Conservation (phyloP, 495 filamentous ascomycete genomes). For the Neurospora sp. region DNA sequence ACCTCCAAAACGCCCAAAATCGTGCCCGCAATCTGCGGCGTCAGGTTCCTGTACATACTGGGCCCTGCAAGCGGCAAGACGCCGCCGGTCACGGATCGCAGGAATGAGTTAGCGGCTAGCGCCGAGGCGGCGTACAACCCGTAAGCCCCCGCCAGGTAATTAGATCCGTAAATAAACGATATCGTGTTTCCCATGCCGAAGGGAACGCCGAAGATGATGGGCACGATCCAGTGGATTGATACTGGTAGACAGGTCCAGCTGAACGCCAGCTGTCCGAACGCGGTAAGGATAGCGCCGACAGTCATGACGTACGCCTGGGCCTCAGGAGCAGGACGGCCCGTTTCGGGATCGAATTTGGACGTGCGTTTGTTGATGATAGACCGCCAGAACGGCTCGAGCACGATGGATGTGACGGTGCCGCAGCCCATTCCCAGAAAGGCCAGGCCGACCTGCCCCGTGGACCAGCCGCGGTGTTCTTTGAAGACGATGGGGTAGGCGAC, state of each 20-base stretch:
- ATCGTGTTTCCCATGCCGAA: conserved; percentile 67
- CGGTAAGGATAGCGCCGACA: conserved; percentile 56
- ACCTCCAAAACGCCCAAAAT: conserved; percentile 62
- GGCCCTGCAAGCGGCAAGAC: conserved; percentile 65
- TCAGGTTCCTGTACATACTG: conserved; percentile 54
- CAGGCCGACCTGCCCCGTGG: conserved; percentile 59
- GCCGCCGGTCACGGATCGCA: conserved; percentile 57
- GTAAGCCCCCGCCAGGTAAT: conserved; percentile 70
- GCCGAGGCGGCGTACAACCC: conserved; percentile 71
- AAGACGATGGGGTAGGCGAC: conserved; percentile 78
- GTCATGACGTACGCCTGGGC: conserved; percentile 64
- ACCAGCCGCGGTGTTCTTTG: conserved; percentile 62
- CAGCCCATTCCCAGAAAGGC: conserved; percentile 73
- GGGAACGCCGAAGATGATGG: conserved; percentile 66
- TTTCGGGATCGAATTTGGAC: conserved; percentile 50
- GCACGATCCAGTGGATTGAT: conserved; percentile 63
- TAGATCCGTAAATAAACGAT: conserved; percentile 64
- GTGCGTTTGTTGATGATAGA: conserved; percentile 59
- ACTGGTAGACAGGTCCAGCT: conserved; percentile 68
- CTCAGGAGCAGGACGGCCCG: conserved; percentile 59
- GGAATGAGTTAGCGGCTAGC: conserved; percentile 65
- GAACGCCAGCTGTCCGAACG: conserved; percentile 68
- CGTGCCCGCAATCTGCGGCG: conserved; percentile 71
- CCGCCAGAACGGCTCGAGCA: conserved; percentile 59
- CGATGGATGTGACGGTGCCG: conserved; percentile 58